phyloP scores from a whole-genome alignment of 1,284 basidiomycete species.

The Butyriboletus appendiculatus region DNA sequence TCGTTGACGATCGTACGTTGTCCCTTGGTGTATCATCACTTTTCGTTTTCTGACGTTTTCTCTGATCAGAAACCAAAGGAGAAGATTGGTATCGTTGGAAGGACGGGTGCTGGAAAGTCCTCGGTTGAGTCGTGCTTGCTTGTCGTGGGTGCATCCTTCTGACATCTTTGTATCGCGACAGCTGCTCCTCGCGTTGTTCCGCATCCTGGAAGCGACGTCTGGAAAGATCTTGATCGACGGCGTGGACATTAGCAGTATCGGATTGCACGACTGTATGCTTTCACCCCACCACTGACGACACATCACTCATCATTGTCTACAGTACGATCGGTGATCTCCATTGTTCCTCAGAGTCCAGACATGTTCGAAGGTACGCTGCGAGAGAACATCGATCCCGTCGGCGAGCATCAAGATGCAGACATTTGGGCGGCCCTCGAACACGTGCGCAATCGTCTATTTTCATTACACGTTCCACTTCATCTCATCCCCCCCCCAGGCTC shows the following conservation, averaged over 20 bases:
- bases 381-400: conserved; percentile 83
- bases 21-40: conserved; percentile 19
- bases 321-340: conserved; percentile 80
- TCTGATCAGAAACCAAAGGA: conserved; percentile 63
- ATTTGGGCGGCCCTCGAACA: conserved; percentile 85
- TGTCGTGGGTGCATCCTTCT: not conserved
- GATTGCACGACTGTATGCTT: conserved; percentile 72
- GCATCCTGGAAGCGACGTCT: conserved; percentile 80
- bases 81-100: conserved; percentile 84
- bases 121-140: conserved; percentile 51
- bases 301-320: not conserved
- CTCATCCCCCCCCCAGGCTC: conserved; percentile 40
- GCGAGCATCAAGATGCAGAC: conserved; percentile 68
- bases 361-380: conserved; percentile 87
- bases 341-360: conserved; percentile 85
- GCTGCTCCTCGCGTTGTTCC: conserved; percentile 69
- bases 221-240: conserved; percentile 86
- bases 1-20: conserved; percentile 59
- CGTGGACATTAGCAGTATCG: conserved; percentile 81
- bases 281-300: not conserved
- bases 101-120: conserved; percentile 94
- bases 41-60: not conserved
- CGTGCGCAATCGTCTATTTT: conserved; percentile 39
- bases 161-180: conserved; percentile 23
- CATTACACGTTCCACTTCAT: not conserved